Percentiles rank a stretch among this genome's conserved stretches.
These are phyloP conservation scores for Ascochyta fabae DNA, from an alignment of 2,329 filamentous ascomycete species.

Conservation along the genomic window DNA sequence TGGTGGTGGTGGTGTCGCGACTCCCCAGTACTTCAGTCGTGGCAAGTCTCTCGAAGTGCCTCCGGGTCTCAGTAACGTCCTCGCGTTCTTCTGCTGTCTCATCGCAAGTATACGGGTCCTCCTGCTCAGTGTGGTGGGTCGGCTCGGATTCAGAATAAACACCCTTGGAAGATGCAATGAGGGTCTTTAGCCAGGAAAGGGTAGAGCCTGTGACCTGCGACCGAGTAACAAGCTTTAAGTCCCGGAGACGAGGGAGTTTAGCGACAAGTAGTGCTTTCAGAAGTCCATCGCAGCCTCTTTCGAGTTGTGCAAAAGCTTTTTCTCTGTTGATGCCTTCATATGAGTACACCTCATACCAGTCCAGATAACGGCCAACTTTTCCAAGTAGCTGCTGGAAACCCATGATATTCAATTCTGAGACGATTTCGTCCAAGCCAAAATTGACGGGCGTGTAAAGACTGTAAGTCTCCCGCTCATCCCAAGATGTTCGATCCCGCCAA, in stretches of 20 bases:
- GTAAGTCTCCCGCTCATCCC: background rate
- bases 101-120: background rate
- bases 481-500: conserved; percentile 4
- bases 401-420: background rate
- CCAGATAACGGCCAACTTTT: background rate
- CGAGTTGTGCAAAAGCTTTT: background rate
- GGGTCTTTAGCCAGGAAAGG: background rate
- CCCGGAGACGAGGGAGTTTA: background rate
- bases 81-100: background rate
- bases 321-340: background rate
- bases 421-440: no score
- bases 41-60: no score
- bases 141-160: background rate
- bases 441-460: background rate
- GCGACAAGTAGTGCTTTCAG: conserved; percentile 12
- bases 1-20: no score
- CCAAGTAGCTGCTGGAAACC: background rate
- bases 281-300: conserved; percentile 4
- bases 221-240: conserved; percentile 2
- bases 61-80: background rate
- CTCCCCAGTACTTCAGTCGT: no score
- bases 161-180: background rate
- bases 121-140: no score
- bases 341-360: background rate
- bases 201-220: background rate